Conservation (phyloP, 768 basidiomycete genomes). For the Auriculariales sp. region DNA sequence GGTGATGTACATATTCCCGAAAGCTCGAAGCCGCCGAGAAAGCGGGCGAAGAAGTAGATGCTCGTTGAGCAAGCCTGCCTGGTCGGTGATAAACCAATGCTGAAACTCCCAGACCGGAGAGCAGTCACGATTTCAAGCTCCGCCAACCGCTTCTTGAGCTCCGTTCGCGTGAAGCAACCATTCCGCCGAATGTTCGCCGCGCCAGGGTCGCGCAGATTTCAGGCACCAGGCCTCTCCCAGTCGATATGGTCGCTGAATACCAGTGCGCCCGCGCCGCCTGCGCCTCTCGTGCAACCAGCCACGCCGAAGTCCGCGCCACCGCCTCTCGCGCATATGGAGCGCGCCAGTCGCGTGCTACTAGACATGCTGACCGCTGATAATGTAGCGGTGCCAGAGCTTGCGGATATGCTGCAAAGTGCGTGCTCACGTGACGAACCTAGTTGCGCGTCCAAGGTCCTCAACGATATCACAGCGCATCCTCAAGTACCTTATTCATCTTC, state of each 20-base stretch:
- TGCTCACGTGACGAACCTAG: background rate
- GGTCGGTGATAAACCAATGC: background rate
- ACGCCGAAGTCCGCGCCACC: background rate
- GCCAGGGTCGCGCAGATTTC: background rate
- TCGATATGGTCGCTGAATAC: background rate
- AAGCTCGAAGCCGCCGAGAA: background rate
- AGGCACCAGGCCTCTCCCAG: background rate
- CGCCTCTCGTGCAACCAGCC: too few relatives aligned
- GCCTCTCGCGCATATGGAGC: slow-evolving; percentile 38
- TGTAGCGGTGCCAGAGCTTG: slow-evolving; percentile 60
- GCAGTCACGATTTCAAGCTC: too few relatives aligned
- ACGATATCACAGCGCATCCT: slow-evolving; percentile 24
- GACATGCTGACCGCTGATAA: slow-evolving; percentile 61
- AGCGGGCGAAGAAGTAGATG: background rate
- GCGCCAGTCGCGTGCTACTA: slow-evolving; percentile 50
- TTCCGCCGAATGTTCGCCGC: background rate
- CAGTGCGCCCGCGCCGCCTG: background rate
- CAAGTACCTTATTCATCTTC: slow-evolving; percentile 45
- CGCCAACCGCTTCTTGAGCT: too few relatives aligned
- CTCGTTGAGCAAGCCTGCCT: background rate
- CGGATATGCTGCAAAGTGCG: slow-evolving; percentile 36
- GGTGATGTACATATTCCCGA: background rate
- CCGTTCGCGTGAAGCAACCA: too few relatives aligned
- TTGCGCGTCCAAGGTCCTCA: slow-evolving; percentile 4
- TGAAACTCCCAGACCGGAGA: background rate